Percentiles rank a stretch among this genome's conserved stretches.
These are phyloP conservation scores for Bipolaris cookei DNA, from an alignment of 2,329 filamentous ascomycete genomes.

Conservation along the genomic window DNA sequence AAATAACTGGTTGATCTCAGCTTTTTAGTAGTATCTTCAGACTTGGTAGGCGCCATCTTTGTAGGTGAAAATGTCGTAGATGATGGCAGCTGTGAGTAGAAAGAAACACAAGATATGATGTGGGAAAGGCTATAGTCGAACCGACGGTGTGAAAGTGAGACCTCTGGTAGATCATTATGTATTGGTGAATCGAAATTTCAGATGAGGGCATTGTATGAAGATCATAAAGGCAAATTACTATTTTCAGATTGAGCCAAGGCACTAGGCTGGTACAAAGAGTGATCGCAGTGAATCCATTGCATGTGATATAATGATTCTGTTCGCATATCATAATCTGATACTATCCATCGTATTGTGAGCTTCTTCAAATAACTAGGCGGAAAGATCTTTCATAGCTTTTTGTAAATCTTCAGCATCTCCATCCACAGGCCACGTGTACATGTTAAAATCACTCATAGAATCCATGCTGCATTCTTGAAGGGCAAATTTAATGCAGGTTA, in stretches of 20 bases:
- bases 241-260: too few species aligned
- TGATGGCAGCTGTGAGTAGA: neutral
- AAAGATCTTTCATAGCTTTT: too few species aligned
- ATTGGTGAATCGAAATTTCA: neutral
- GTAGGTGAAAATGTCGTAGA: neutral
- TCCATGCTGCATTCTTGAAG: neutral
- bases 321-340: too few species aligned
- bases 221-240: too few species aligned
- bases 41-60: conserved; percentile 2
- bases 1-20: conserved; percentile 3
- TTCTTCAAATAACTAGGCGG: too few species aligned
- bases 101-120: neutral
- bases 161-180: neutral
- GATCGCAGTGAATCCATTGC: too few species aligned
- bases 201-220: neutral
- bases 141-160: neutral
- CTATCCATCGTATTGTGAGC: too few species aligned
- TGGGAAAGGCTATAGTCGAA: neutral
- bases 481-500: neutral
- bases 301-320: too few species aligned
- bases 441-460: neutral
- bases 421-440: neutral
- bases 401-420: too few species aligned
- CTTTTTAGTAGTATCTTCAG: conserved; percentile 4
- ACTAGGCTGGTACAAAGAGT: too few species aligned